Evolutionary conservation across 495 filamentous ascomycete genomes (phyloP), one percentile per base, ranked within the genome.

Genomic region (Entonaema liquescens): DNA sequence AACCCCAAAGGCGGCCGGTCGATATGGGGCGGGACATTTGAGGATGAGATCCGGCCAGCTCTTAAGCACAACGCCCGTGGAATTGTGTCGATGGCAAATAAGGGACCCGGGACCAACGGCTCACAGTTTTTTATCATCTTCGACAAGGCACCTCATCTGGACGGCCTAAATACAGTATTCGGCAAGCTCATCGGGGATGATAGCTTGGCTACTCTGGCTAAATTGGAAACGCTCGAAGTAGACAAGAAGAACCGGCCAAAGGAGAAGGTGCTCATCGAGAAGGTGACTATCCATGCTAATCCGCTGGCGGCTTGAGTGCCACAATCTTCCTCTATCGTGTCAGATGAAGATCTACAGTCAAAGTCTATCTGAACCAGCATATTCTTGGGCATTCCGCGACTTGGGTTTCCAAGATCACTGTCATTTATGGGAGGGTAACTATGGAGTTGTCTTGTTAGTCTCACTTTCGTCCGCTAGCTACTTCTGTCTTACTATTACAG

Each of bases 61-160:
- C 82, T 99, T 31, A 85, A 89, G 59, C 96, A 98, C 79, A 94
- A 95, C 79, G 87, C 89, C 62, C 89, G 95, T 29, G 95, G 95
- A 19, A 87, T 97, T 44, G 85, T 97, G 13, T 91, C 90, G 49
- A 97, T 99, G 95, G 95, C 95, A n/a, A 96, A 97, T 74, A 93
- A 92, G 72, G 90, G 91, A 2, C 84, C 91, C 2, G 86, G 86
- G 8, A 94, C 94, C 49, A 99, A 99, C 79, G 95, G 93, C 15
- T 94, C 91, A 68, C 95, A 99, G 81, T 99, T 98, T 78, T 99
- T 97, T 78, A 86, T 99, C 55, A 86, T 89, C 6, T 94, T 95
- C 78, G 93, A 90, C 52, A 86, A 91, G 26, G 93, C 93, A 47
- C 89, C 93, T 60, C 95, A 99, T 87, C 82, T 99, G 33, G 96